These are phyloP conservation scores for Dactylellina parvicollis DNA, from an alignment of 2,329 filamentous ascomycete species.

Conservation along the genomic window DNA sequence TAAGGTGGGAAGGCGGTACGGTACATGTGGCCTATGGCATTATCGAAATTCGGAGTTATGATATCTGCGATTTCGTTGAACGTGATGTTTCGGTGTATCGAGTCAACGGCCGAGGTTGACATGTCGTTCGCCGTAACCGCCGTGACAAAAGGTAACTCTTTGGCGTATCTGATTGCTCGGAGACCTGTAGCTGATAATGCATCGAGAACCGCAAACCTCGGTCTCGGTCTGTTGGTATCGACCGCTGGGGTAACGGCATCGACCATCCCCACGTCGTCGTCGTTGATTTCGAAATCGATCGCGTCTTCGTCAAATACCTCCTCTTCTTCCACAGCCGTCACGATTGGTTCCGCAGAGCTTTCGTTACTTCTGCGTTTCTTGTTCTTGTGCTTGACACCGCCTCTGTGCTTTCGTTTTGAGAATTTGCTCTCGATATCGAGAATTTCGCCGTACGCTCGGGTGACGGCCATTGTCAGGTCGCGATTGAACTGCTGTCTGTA, in stretches of 20 bases:
- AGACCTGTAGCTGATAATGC: constrained; percentile 93
- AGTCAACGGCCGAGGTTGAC: constrained; percentile 76
- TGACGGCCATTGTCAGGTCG: constrained; percentile 89
- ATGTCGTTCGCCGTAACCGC: constrained; percentile 90
- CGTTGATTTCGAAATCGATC: constrained; percentile 19
- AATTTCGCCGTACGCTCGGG: constrained; percentile 85
- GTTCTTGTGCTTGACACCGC: constrained; percentile 60
- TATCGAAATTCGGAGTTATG: constrained; percentile 62
- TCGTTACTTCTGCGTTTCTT: constrained; percentile 66
- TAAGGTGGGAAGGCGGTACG: constrained; percentile 39
- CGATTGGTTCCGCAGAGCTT: constrained; percentile 61
- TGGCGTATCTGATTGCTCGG: constrained; percentile 87
- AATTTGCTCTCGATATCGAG: constrained; percentile 65
- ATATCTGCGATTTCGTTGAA: constrained; percentile 75
- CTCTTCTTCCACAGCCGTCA: constrained; percentile 56
- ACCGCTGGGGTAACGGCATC: constrained; percentile 34
- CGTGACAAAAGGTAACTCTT: constrained; percentile 86
- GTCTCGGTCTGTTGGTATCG: constrained; percentile 19
- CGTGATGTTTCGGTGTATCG: constrained; percentile 83
- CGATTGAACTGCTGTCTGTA: constrained; percentile 99
- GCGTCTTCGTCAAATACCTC: constrained; percentile 58
- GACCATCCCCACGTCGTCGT: constrained; percentile 23
- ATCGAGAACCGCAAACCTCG: constrained; percentile 84
- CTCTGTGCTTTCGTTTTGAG: constrained; percentile 62
- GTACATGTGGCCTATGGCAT: constrained; percentile 94